phyloP scores from a whole-genome alignment of 1,284 basidiomycete species.

The Ustilago tritici region DNA sequence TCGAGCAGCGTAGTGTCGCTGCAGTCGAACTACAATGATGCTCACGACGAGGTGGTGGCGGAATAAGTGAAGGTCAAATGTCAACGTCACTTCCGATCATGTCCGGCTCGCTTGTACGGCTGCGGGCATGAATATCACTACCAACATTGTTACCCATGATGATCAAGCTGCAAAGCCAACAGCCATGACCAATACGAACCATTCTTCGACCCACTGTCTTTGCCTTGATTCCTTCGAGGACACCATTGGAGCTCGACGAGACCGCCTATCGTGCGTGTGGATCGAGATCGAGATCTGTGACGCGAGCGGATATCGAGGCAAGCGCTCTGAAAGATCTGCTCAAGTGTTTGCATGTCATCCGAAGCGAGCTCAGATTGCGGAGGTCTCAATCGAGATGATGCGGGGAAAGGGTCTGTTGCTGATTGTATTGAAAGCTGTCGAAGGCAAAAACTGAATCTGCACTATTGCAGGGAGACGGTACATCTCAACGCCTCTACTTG shows the following conservation, averaged over 20 bases:
- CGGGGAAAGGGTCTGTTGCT: background rate
- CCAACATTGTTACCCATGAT: background rate
- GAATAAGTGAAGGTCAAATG: background rate
- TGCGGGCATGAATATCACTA: background rate
- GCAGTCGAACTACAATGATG: conserved; percentile 51
- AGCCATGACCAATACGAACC: conserved; percentile 1
- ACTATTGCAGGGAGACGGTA: too few species aligned
- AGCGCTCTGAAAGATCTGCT: background rate
- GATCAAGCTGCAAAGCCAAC: background rate
- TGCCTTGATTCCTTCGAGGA: background rate
- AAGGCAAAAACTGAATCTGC: background rate
- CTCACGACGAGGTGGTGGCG: conserved; percentile 21
- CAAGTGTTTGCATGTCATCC: background rate
- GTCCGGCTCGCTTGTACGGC: conserved; percentile 6
- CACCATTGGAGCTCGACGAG: too few species aligned
- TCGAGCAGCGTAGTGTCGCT: conserved; percentile 46
- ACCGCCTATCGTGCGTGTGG: background rate
- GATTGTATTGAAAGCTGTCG: background rate
- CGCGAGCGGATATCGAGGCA: background rate
- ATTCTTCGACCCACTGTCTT: background rate
- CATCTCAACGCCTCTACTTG: too few species aligned
- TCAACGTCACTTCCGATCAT: background rate
- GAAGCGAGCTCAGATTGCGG: background rate
- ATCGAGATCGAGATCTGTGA: background rate
- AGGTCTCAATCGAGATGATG: background rate